These are phyloP conservation scores for Sphenostylis stenocarpa DNA, from an alignment of 306 rosid species.

Conservation along the genomic window DNA sequence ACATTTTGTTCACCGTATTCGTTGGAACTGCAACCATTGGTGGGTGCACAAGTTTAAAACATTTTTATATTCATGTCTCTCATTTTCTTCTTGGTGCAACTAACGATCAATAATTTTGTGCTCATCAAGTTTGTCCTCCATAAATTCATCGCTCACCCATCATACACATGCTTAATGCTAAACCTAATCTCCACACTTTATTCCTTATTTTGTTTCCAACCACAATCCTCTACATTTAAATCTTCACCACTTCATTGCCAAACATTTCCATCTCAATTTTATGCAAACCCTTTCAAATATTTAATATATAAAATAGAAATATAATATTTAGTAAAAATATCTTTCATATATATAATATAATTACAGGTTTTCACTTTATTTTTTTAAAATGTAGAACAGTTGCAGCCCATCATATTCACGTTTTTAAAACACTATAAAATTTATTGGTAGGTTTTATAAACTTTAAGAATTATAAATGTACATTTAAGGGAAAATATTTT, in stretches of 20 bases:
- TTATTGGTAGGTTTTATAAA: no score
- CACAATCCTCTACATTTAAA: neutral
- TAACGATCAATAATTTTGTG: conserved; percentile 20
- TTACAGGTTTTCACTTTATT: no score
- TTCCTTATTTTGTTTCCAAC: neutral
- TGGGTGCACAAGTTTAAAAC: neutral
- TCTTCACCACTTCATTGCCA: neutral
- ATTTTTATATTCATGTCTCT: neutral
- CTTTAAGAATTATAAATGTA: no score
- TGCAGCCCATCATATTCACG: no score
- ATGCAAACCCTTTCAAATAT: no score
- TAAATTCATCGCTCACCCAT: conserved; percentile 5
- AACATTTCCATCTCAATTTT: no score
- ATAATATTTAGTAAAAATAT: no score
- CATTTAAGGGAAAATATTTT: no score
- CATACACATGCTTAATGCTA: neutral
- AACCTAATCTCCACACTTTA: neutral
- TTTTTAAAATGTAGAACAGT: no score
- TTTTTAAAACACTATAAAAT: no score
- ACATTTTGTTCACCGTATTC: neutral
- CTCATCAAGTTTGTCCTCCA: conserved; percentile 5
- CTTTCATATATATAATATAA: no score
- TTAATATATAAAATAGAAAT: no score
- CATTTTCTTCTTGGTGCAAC: conserved; percentile 25
- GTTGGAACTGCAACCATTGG: neutral